Base-by-base conservation (phyloP, 2,329 filamentous ascomycete species). In the Penicillium sp. region DNA sequence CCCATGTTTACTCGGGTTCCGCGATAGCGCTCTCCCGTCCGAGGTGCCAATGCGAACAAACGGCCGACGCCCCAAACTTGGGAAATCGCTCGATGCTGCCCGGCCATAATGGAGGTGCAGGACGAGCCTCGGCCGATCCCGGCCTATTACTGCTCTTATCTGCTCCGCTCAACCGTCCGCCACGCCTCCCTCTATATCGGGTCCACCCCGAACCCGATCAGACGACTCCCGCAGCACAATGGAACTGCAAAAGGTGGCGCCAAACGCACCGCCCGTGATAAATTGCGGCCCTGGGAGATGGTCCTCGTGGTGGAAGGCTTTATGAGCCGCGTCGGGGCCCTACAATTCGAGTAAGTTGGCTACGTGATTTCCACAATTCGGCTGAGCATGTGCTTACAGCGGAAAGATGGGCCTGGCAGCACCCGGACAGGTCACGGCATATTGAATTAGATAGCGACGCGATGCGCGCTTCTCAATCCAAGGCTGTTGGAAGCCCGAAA, bases 211-310 rank as follows among this genome's bases (percentile, higher is more conserved):
- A 82, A 96, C 59, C 91, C 93, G 28, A 81, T 82, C 1, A 79
- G 91, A 43, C 85, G 93, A 10, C 75, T 97, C 16, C 82, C 81
- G 47, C 93, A 97, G 64, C 93, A 98, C 69, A 98, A 98, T 76
- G 93, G 93, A 36, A 71, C 81, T 34, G 76, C 76, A 20, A 85
- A 81, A 59, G 93, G 93, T 36, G 93, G 93, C 23, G 93, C 93
- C 19, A 79, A 74, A 19, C 78, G 83, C 32, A 98, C 93, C 0
- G 79, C 84, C 8, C 76, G 79, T 36, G 67, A 72, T 32, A 80
- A 68, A 3, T 68, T 90, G 46, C 78, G 87, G 28, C 93, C 93
- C 0, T 97, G 93, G 89, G 86, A 94, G 60, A 94, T 95, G 85
- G 79, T 87, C 2, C 82, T 81, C 27, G 73, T 96, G 4, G 85